These are phyloP conservation scores for Dipteronia sinensis DNA, from an alignment of 345 rosid species.

Conservation along the genomic window DNA sequence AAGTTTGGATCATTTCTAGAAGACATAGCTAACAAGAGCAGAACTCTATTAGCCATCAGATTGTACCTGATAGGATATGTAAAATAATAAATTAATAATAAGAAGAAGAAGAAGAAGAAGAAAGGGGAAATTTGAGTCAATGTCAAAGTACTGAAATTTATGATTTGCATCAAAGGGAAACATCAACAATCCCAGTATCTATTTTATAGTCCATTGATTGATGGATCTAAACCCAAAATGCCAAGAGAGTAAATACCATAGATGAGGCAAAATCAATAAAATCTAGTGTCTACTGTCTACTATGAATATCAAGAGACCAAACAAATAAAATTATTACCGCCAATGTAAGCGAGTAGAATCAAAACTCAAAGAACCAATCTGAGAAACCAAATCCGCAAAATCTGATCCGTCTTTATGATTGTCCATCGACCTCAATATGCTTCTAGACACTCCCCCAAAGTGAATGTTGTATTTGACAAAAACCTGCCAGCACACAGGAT, in stretches of 20 bases:
- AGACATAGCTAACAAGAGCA: conserved; percentile 90
- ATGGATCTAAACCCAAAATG: not conserved
- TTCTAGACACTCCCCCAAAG: conserved; percentile 86
- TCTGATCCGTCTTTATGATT: conserved; percentile 62
- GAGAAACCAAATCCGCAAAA: conserved; percentile 81
- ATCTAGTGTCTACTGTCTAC: conserved; percentile 4
- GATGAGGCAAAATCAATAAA: conserved; percentile 16
- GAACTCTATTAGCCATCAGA: conserved; percentile 97
- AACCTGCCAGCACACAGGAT: conserved; percentile 57
- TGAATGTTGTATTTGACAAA: conserved; percentile 97
- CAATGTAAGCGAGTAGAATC: conserved; percentile 91
- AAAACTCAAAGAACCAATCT: conserved; percentile 84
- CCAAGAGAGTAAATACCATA: not conserved
- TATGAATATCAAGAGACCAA: conserved; percentile 19
- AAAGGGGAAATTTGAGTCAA: conserved; percentile 5
- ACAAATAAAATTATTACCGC: conserved; percentile 59
- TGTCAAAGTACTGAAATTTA: not conserved
- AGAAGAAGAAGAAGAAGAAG: no score
- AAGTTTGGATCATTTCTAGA: conserved; percentile 67
- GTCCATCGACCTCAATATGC: conserved; percentile 64
- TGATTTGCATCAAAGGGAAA: conserved; percentile 18
- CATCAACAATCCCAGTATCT: conserved; percentile 2
- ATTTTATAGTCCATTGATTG: not conserved
- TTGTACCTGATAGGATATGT: conserved; percentile 64
- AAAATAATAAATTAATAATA: not conserved